These are phyloP conservation scores for Candida dendrica DNA, from an alignment of 805 yeast genomes.

Conservation along the genomic window DNA sequence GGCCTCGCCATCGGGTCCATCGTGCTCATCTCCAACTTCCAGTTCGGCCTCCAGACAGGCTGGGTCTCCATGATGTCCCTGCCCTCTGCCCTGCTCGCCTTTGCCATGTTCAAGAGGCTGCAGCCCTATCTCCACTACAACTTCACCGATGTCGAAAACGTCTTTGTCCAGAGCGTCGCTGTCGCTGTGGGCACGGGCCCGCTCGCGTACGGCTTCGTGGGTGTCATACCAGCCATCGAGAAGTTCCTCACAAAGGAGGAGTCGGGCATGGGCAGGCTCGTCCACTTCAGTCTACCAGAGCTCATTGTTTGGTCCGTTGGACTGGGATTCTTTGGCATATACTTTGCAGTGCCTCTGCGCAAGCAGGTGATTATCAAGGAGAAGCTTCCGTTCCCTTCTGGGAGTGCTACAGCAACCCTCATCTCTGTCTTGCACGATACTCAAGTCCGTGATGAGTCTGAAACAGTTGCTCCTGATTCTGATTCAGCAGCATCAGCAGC, in stretches of 20 bases:
- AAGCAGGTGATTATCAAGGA: constrained; percentile 83
- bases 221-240: constrained; percentile 93
- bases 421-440: constrained; percentile 82
- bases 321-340: constrained; percentile 89
- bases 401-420: constrained; percentile 91
- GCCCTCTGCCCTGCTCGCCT: constrained; percentile 87
- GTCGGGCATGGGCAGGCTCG: constrained; percentile 45
- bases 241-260: constrained; percentile 76
- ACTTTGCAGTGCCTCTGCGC: constrained; percentile 86
- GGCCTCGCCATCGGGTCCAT: constrained; percentile 85
- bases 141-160: constrained; percentile 89
- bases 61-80: constrained; percentile 99
- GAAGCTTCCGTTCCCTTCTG: constrained; percentile 88
- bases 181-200: constrained; percentile 99
- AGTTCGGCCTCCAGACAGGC: constrained; percentile 94
- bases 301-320: constrained; percentile 79
- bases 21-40: constrained; percentile 84
- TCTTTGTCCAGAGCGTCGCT: constrained; percentile 83
- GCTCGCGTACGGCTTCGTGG: constrained; percentile 88
- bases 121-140: constrained; percentile 31
- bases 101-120: constrained; percentile 66
- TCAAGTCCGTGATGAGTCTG: constrained; percentile 26
- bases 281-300: constrained; percentile 37
- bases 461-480: background rate
- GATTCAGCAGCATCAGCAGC: too few species aligned